Evolutionary conservation across 306 rosid genomes (phyloP), one percentile per base, ranked within the genome.

Genomic region (Carpinus viminea): DNA sequence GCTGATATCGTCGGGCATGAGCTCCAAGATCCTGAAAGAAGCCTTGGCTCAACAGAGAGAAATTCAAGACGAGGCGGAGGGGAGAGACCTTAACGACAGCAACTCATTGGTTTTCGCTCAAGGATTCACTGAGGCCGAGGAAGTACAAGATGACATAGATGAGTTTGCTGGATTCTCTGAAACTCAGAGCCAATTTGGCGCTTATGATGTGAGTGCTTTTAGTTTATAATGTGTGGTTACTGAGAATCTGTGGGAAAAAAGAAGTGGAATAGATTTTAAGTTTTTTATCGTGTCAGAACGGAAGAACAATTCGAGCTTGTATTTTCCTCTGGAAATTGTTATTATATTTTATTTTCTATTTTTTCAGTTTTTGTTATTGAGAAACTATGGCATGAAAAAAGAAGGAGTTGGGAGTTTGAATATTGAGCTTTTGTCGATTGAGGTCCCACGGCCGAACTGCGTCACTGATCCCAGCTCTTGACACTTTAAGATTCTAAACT

Each of bases 31-130:
- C 51, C 87, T 92, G 76, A 92, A 91, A 74, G 85, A 88, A 72
- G 97, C 98, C 72, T 80, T 80, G 85, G 71, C 87, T 81, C 98
- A 95, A 83, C 89, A 88, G 82, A 85, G 74, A 76, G 98, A 92
- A 79, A 68, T 88, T 20, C 86, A 91, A 53, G 88, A 83, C 8
- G 92, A 81, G 21, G 82, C 73, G 12, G 80, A 74, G 1, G 84
- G 68, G 2, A 82, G 70, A 16, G 53, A 83, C 56, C 83, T 77
- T 20, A 78, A 60, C 8, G 4, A 69, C n/a, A 79, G 74, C 47
- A 65, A 75, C 47, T 72, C 88, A 31, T 31, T 31, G 2, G 76
- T 64, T 24, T 62, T 88, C 57, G 18, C 74, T 12, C 74, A 64
- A 38, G 70, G 76, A 31, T 70, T 77, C 3, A 82, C 78, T 15